These are phyloP conservation scores for Caryopteris hybrid DNA, from an alignment of 305 asterid species.

Conservation along the genomic window DNA sequence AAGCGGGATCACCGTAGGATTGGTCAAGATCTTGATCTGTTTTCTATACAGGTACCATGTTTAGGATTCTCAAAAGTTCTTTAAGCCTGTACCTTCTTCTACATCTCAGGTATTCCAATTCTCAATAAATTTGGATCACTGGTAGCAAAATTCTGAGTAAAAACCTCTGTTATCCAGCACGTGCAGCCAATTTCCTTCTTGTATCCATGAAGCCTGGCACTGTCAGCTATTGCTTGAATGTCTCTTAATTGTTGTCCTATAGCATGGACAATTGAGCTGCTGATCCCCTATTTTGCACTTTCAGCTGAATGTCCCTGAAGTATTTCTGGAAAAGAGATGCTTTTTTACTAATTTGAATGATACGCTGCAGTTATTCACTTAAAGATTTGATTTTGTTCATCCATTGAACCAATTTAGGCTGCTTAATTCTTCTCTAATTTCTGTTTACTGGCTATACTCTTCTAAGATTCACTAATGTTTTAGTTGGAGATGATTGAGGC, in stretches of 20 bases:
- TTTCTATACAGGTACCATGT: constrained; percentile 78
- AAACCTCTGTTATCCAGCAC: background rate
- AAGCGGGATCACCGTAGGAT: constrained; percentile 93
- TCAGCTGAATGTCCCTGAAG: background rate
- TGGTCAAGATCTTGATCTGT: constrained; percentile 95
- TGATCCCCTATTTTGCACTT: background rate
- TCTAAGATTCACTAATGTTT: background rate
- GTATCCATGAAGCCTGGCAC: background rate
- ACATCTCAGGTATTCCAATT: background rate
- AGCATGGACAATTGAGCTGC: constrained; percentile 4
- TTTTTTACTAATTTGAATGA: background rate
- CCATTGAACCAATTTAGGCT: background rate
- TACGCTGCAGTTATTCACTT: background rate
- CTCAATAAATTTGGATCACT: background rate
- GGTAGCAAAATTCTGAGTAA: background rate
- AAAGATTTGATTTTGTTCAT: background rate
- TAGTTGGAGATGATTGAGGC: constrained; percentile 20
- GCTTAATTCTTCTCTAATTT: background rate
- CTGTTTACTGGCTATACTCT: background rate
- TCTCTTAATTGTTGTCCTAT: background rate
- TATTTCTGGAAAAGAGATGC: background rate
- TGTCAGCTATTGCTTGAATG: background rate
- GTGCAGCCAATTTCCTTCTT: background rate
- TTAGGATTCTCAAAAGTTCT: constrained; percentile 9
- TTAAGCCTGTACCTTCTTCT: background rate